phyloP scores from a whole-genome alignment of 2,329 filamentous ascomycete genomes.

The Trichoderma breve region DNA sequence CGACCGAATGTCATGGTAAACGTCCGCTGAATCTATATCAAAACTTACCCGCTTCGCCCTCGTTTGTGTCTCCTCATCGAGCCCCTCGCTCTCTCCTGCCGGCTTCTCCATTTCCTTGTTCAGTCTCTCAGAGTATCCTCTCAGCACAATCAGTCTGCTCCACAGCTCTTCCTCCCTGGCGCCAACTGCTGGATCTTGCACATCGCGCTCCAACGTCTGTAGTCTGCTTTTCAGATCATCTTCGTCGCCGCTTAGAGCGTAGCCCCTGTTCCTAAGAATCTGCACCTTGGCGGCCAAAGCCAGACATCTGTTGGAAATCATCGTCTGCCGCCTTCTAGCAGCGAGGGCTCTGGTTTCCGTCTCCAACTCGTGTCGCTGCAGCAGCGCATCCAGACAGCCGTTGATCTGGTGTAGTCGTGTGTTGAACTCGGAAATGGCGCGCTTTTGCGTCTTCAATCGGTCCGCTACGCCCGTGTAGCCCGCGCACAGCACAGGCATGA shows the following conservation, averaged over 20 bases:
- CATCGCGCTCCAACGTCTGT: conserved; percentile 63
- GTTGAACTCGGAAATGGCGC: conserved; percentile 68
- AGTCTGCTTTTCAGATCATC: conserved; percentile 75
- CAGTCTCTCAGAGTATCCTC: conserved; percentile 69
- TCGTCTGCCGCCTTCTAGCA: conserved; percentile 68
- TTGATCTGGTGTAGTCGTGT: conserved; percentile 77
- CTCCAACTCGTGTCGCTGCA: conserved; percentile 73
- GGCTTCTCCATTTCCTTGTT: conserved; percentile 72
- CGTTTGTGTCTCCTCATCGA: conserved; percentile 68
- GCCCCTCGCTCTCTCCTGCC: conserved; percentile 53
- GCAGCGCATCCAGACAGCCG: conserved; percentile 66
- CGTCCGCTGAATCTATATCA: not conserved
- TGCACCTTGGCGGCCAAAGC: conserved; percentile 77
- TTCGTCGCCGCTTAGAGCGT: conserved; percentile 75
- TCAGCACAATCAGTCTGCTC: conserved; percentile 73
- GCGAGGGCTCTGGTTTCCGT: conserved; percentile 72
- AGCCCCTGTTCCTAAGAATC: conserved; percentile 76
- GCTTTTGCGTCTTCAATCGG: conserved; percentile 69
- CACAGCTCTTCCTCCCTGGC: conserved; percentile 82
- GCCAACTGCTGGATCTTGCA: conserved; percentile 71
- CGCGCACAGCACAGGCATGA: conserved; percentile 72
- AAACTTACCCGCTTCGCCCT: conserved; percentile 69
- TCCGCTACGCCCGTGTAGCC: conserved; percentile 72
- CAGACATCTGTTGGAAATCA: conserved; percentile 70
- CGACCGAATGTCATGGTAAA: not conserved